Percentiles rank a stretch among this genome's conserved stretches.
Conservation (phyloP, 2,329 filamentous ascomycete species). For the Microcyclosporella mali region DNA sequence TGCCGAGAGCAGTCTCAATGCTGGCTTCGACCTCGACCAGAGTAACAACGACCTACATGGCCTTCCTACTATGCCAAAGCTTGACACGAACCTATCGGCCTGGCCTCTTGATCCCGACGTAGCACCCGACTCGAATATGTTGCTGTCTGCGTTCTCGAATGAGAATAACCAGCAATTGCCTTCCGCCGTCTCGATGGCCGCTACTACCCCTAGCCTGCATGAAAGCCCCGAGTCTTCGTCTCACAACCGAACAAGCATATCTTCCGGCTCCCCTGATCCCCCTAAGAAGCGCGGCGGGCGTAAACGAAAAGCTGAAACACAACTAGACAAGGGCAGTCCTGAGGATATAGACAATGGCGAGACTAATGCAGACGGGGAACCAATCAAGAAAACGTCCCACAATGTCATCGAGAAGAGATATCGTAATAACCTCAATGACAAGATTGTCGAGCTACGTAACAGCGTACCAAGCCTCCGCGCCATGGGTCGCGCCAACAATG, state of each 20-base stretch:
- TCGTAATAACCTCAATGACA: constrained; percentile 92
- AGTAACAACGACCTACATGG: constrained; percentile 14
- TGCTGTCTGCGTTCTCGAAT: constrained; percentile 21
- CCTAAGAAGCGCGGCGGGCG: constrained; percentile 32
- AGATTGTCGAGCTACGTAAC: constrained; percentile 85
- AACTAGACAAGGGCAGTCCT: constrained; percentile 15
- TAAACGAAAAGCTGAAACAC: constrained; percentile 31
- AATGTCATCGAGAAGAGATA: constrained; percentile 99
- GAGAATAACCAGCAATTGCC: constrained; percentile 15
- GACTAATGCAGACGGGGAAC: constrained; percentile 34
- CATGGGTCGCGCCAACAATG: constrained; percentile 53
- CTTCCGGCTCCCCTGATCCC: constrained; percentile 28
- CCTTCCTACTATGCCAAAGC: constrained; percentile 15
- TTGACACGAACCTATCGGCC: constrained; percentile 20
- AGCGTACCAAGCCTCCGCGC: constrained; percentile 86
- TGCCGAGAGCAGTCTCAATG: constrained; percentile 15
- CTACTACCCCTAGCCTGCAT: constrained; percentile 22
- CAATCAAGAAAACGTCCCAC: constrained; percentile 84
- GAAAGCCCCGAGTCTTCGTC: constrained; percentile 28
- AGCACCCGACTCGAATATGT: constrained; percentile 11
- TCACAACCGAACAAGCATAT: constrained; percentile 26
- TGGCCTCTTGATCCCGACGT: constrained; percentile 23
- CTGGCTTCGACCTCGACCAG: constrained; percentile 27
- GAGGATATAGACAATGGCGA: constrained; percentile 43
- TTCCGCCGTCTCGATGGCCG: constrained; percentile 13